A percentile compares a stretch with the other conserved stretches of the same genome.
Evolutionary conservation across 192 early-diverging fungal genomes (phyloP).

Genomic region (Backusella mclennaniae): DNA sequence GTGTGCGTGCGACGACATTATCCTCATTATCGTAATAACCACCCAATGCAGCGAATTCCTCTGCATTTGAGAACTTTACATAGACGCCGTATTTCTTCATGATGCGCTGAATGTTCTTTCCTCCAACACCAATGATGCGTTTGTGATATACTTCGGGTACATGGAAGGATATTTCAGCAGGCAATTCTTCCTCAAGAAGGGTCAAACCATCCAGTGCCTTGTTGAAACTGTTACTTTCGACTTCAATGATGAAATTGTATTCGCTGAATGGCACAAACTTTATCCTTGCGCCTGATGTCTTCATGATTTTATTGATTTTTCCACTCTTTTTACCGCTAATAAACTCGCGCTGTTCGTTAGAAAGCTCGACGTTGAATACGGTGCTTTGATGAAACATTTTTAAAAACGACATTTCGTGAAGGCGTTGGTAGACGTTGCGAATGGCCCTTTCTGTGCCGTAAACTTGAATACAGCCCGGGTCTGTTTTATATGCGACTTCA

Average conservation of each 20-base stretch:
- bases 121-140: slow-evolving; percentile 84
- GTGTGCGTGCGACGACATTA: slow-evolving; percentile 83
- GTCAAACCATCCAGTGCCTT: slow-evolving; percentile 66
- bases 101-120: slow-evolving; percentile 86
- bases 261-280: slow-evolving; percentile 67
- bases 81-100: slow-evolving; percentile 89
- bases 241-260: slow-evolving; percentile 81
- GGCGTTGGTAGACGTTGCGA: slow-evolving; percentile 55
- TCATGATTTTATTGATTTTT: slow-evolving; percentile 85
- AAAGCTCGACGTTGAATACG: slow-evolving; percentile 74
- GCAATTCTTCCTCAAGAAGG: slow-evolving; percentile 74
- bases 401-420: slow-evolving; percentile 54
- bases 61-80: slow-evolving; percentile 85
- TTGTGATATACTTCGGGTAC: slow-evolving; percentile 83
- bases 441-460: slow-evolving; percentile 65
- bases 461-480: slow-evolving; percentile 61
- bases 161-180: slow-evolving; percentile 82
- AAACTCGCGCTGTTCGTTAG: slow-evolving; percentile 79
- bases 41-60: slow-evolving; percentile 74
- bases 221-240: slow-evolving; percentile 49
- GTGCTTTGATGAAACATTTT: slow-evolving; percentile 50
- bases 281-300: slow-evolving; percentile 65
- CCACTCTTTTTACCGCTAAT: slow-evolving; percentile 88
- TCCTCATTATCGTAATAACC: slow-evolving; percentile 82
- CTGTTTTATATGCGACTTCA: slow-evolving; percentile 58